Percentiles rank a stretch among this genome's conserved stretches.
These are phyloP conservation scores for Hura crepitans DNA, from an alignment of 441 rosid species.

Conservation along the genomic window DNA sequence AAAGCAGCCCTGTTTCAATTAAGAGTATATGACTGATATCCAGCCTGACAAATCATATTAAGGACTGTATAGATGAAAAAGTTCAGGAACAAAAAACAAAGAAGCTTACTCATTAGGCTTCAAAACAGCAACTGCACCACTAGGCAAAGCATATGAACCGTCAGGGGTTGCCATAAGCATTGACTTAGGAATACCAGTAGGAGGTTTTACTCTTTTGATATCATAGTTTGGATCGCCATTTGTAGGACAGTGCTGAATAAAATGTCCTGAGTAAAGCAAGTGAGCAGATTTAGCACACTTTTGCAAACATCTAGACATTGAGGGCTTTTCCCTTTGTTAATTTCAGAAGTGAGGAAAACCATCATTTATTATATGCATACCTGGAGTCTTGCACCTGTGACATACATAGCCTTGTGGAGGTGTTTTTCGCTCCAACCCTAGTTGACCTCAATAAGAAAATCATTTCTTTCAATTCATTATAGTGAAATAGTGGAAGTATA, in stretches of 20 bases:
- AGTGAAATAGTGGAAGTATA: background rate
- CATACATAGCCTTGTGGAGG: conserved; percentile 96
- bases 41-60: conserved; percentile 4
- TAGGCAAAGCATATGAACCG: conserved; percentile 95
- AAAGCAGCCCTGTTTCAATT: conserved; percentile 74
- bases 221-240: conserved; percentile 94
- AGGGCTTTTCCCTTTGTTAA: too few species aligned
- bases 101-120: conserved; percentile 87
- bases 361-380: conserved; percentile 38
- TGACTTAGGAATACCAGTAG: conserved; percentile 97
- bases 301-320: conserved; percentile 3
- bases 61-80: conserved; percentile 17
- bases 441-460: conserved; percentile 29
- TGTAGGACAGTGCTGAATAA: conserved; percentile 97
- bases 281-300: conserved; percentile 13
- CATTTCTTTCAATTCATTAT: conserved; percentile 22
- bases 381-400: conserved; percentile 91
- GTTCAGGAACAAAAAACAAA: background rate
- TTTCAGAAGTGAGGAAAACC: background rate
- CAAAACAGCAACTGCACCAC: conserved; percentile 93
- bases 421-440: conserved; percentile 89
- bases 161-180: conserved; percentile 96
- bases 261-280: conserved; percentile 58
- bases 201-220: conserved; percentile 86
- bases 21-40: conserved; percentile 11